Percentiles rank a stretch among this genome's conserved stretches.
phyloP scores from a whole-genome alignment of 2,329 filamentous ascomycete species.

The Septoria linicola region DNA sequence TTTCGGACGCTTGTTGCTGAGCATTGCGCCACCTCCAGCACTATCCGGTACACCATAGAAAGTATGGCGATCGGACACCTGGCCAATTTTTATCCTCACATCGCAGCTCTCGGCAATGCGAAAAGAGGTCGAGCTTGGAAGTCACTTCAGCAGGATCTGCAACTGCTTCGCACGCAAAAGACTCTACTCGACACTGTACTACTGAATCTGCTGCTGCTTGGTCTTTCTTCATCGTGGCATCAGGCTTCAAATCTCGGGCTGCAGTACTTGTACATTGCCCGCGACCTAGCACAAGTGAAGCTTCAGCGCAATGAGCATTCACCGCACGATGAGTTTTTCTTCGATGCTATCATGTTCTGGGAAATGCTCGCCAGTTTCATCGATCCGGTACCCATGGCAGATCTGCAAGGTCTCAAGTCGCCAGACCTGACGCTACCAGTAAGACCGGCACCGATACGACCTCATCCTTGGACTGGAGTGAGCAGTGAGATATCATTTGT shows the following conservation, averaged over 20 bases:
- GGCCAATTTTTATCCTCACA: constrained; percentile 57
- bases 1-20: constrained; percentile 59
- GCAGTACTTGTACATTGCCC: constrained; percentile 52
- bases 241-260: constrained; percentile 56
- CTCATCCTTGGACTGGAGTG: constrained; percentile 53
- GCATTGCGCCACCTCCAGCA: constrained; percentile 58
- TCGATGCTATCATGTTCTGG: constrained; percentile 58
- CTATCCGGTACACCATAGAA: constrained; percentile 61
- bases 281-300: constrained; percentile 46
- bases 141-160: constrained; percentile 51
- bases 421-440: constrained; percentile 26
- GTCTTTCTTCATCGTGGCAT: constrained; percentile 61
- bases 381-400: constrained; percentile 31
- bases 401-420: constrained; percentile 41
- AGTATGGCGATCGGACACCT: constrained; percentile 64
- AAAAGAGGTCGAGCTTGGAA: constrained; percentile 55
- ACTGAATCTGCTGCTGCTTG: constrained; percentile 59
- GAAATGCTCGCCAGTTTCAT: constrained; percentile 60
- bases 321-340: constrained; percentile 46
- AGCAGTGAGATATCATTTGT: constrained; percentile 47
- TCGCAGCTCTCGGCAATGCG: constrained; percentile 51
- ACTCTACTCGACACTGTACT: constrained; percentile 52
- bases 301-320: constrained; percentile 39
- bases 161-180: constrained; percentile 44
- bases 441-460: constrained; percentile 37